phyloP scores from a whole-genome alignment of 2,329 filamentous ascomycete genomes.

The Spiromastix sp. region DNA sequence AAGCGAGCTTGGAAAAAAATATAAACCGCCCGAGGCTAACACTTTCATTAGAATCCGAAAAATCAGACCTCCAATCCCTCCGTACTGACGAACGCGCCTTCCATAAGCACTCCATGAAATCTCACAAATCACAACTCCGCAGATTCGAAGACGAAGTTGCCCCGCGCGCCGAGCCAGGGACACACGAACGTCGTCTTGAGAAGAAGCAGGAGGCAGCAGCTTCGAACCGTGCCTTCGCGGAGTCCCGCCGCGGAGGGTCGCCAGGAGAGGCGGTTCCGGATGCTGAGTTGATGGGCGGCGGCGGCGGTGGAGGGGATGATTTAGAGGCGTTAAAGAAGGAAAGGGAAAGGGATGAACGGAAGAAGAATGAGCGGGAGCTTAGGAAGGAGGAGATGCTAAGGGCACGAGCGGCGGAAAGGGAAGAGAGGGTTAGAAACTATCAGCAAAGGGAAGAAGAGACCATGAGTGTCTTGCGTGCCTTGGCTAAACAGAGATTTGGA shows the following conservation, averaged over 20 bases:
- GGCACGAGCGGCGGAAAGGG: constrained; percentile 66
- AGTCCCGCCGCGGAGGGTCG: constrained; percentile 48
- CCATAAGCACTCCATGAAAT: constrained; percentile 55
- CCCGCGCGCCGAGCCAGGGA: constrained; percentile 73
- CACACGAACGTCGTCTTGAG: constrained; percentile 73
- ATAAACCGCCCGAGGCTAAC: constrained; percentile 18
- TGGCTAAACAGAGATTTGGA: constrained; percentile 74
- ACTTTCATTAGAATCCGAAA: constrained; percentile 25
- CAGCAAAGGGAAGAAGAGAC: constrained; percentile 72
- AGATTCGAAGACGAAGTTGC: constrained; percentile 57
- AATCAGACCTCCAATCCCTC: constrained; percentile 43
- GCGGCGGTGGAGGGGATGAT: constrained; percentile 46
- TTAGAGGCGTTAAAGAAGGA: constrained; percentile 55
- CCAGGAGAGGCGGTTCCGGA: constrained; percentile 60
- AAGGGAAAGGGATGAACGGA: constrained; percentile 55
- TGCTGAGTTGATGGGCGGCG: constrained; percentile 66
- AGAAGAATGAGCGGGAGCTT: constrained; percentile 77
- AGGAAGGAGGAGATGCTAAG: constrained; percentile 69
- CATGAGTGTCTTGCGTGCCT: constrained; percentile 65
- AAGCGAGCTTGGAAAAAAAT: too few species aligned
- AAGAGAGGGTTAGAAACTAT: constrained; percentile 61
- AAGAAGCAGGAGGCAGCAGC: constrained; percentile 67
- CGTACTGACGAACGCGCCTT: constrained; percentile 53
- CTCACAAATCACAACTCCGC: constrained; percentile 24
- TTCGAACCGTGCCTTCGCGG: constrained; percentile 59